Conservation (phyloP, 2,329 filamentous ascomycete species). For the Neofusicoccum umdonicola region DNA sequence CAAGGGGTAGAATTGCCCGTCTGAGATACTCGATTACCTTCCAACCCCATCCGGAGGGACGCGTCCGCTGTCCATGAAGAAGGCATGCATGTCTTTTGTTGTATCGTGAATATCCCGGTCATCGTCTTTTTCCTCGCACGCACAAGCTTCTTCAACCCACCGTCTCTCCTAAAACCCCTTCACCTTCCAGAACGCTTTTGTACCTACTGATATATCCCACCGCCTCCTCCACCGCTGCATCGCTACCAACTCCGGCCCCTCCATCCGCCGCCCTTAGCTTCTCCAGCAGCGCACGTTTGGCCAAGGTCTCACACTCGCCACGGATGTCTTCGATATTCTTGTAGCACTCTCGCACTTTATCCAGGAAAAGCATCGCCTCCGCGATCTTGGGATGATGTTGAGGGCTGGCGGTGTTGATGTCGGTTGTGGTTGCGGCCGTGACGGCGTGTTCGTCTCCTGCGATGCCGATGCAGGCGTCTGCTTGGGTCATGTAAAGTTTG, state of each 20-base stretch:
- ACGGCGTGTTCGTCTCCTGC: slow-evolving; percentile 53
- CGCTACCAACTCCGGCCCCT: neutral
- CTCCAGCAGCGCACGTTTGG: slow-evolving; percentile 78
- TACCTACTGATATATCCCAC: slow-evolving; percentile 36
- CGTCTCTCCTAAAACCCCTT: slow-evolving; percentile 21
- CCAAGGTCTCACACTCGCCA: slow-evolving; percentile 75
- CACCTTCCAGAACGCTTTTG: slow-evolving; percentile 26
- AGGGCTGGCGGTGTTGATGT: slow-evolving; percentile 13
- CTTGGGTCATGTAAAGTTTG: slow-evolving; percentile 66
- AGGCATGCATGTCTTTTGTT: no score
- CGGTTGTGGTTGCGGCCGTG: slow-evolving; percentile 19
- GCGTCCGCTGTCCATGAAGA: no score
- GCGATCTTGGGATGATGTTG: slow-evolving; percentile 20
- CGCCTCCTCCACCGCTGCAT: slow-evolving; percentile 34
- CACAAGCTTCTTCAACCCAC: neutral
- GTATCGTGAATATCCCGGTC: no score
- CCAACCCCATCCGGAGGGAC: no score
- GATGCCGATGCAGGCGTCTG: slow-evolving; percentile 75
- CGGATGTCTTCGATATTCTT: slow-evolving; percentile 64
- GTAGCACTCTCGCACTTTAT: slow-evolving; percentile 48
- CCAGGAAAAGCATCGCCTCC: slow-evolving; percentile 35
- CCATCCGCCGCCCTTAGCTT: slow-evolving; percentile 55
- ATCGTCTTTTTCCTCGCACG: neutral
- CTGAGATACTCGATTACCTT: no score
- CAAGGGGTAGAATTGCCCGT: no score